Conservation (phyloP, 2,329 filamentous ascomycete species). For the Talaromyces sp. region DNA sequence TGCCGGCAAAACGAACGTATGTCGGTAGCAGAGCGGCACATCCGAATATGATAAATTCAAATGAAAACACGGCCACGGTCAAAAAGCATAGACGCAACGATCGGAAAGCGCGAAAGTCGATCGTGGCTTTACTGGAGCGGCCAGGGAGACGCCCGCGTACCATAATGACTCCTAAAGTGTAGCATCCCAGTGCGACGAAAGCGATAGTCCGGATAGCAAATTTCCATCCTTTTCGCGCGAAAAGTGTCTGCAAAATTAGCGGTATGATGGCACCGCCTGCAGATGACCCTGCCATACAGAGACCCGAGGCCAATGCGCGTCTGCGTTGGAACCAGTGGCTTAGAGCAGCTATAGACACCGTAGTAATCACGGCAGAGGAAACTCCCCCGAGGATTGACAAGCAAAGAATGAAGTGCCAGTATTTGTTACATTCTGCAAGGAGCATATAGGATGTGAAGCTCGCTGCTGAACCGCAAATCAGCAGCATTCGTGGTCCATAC, state of each 20-base stretch:
- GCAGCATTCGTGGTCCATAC: slow-evolving; percentile 44
- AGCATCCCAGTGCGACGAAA: slow-evolving; percentile 35
- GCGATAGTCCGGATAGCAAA: slow-evolving; percentile 38
- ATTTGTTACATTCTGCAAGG: slow-evolving; percentile 45
- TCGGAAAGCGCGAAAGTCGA: slow-evolving; percentile 43
- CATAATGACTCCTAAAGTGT: slow-evolving; percentile 29
- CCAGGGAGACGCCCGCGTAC: slow-evolving; percentile 34
- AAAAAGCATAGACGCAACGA: slow-evolving; percentile 44
- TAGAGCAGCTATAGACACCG: slow-evolving; percentile 36
- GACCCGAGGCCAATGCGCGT: slow-evolving; percentile 37
- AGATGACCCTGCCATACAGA: slow-evolving; percentile 40
- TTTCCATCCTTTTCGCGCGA: slow-evolving; percentile 34
- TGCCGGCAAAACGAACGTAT: slow-evolving; percentile 39
- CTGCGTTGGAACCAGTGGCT: slow-evolving; percentile 41
- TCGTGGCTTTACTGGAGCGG: slow-evolving; percentile 25
- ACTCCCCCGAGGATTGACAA: slow-evolving; percentile 35
- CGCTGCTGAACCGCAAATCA: slow-evolving; percentile 35
- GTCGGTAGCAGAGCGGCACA: slow-evolving; percentile 48
- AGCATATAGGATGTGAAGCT: slow-evolving; percentile 45
- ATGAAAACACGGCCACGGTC: slow-evolving; percentile 42
- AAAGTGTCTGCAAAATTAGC: slow-evolving; percentile 30
- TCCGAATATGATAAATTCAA: slow-evolving; percentile 51
- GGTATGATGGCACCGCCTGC: slow-evolving; percentile 38
- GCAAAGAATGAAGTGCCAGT: slow-evolving; percentile 50
- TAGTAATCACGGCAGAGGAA: slow-evolving; percentile 35